Base-by-base conservation (phyloP, 768 basidiomycete species). In the Steccherinum ochraceum region DNA sequence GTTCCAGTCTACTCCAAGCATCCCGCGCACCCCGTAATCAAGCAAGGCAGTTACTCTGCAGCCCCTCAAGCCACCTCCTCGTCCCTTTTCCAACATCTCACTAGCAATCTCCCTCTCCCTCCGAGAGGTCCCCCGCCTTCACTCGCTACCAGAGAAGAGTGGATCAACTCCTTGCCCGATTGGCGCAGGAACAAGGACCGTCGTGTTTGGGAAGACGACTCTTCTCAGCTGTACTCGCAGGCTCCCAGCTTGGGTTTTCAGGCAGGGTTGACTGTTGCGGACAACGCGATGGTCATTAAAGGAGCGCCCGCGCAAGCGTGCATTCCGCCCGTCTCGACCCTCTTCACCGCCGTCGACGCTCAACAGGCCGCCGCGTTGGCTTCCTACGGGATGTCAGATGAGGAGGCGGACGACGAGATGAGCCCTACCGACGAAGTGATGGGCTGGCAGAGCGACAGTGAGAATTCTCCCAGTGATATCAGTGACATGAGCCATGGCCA, bases 251-350 rank as follows among this genome's bases (percentile, higher is more conserved):
- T 74, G 82, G 76, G 70, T 85, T 86, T 86, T 87, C 62, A 66
- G 53, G 68, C 66, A 69, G 86, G 85, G 86, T 88, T 88, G 80
- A 74, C 78, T 67, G 72, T 68, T 72, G 83, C 86, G 83, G 81
- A 66, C 66, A 79, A 86, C 86, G 84, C 83, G 72, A 66, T 77
- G 63, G 83, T 80, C 72, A 87, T 86, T 86, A 88, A 89, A 86
- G 86, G 86, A 81, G 64, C 77, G 69, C 83, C 72, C 83, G 84
- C 83, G 79, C 76, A 88, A 79, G 83, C 84, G 81, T 83, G 83
- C 74, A 77, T 83, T 83, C 84, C 86, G 84, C 87, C 87, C 86
- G 69, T 68, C 58, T 74, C 57, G 21, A 61, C 64, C 27, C 61
- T 67, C 45, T 50, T 59, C 41, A 54, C 52, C 41, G 52, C 46